phyloP scores from a whole-genome alignment of 2,329 filamentous ascomycete species.

The Penicillium sp. region DNA sequence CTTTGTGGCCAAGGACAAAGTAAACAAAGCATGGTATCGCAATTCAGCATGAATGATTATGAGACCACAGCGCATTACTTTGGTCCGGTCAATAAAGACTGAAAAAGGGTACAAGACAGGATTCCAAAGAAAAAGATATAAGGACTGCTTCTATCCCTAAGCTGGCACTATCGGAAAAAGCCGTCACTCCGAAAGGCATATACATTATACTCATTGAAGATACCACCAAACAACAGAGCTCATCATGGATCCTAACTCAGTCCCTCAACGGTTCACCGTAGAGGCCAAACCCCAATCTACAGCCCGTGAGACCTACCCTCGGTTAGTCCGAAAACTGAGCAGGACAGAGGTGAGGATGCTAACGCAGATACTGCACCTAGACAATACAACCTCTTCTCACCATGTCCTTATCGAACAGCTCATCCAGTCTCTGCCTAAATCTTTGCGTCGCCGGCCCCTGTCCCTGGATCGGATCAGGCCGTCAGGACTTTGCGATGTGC shows the following conservation, averaged over 20 bases:
- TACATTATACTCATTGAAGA: neutral
- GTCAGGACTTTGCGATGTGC: slow-evolving; percentile 13
- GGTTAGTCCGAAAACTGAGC: slow-evolving; percentile 17
- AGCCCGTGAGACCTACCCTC: slow-evolving; percentile 14
- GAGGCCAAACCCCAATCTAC: neutral
- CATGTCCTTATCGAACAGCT: slow-evolving; percentile 6
- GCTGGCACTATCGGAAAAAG: neutral
- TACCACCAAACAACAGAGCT: neutral
- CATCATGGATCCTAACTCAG: neutral
- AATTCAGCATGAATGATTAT: neutral
- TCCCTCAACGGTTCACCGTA: neutral
- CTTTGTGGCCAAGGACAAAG: neutral
- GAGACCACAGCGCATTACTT: neutral
- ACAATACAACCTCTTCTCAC: slow-evolving; percentile 11
- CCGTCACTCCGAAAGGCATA: neutral
- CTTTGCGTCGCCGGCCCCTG: slow-evolving; percentile 4
- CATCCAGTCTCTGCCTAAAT: slow-evolving; percentile 16
- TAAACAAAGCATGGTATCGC: neutral
- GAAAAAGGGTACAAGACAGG: neutral
- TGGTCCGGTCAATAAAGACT: neutral
- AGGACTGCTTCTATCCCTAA: neutral
- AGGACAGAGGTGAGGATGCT: slow-evolving; percentile 19
- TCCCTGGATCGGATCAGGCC: neutral
- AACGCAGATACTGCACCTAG: slow-evolving; percentile 22
- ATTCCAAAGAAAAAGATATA: neutral